phyloP scores from a whole-genome alignment of 176 grass and related monocot genomes.

The Saccharum spontaneum region DNA sequence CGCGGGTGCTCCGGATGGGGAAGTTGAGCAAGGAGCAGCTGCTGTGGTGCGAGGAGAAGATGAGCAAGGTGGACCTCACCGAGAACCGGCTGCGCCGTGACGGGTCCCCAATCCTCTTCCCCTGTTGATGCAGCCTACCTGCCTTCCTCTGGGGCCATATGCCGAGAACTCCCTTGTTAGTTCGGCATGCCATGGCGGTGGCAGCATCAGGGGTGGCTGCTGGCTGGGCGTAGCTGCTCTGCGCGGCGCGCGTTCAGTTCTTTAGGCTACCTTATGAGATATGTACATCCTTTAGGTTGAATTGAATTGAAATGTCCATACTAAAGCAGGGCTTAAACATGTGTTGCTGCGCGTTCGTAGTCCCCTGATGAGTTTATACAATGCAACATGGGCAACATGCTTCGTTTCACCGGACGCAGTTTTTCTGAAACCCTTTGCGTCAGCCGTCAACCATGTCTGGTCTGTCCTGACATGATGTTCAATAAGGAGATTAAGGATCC shows the following conservation, averaged over 20 bases:
- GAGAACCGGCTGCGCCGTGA: slow-evolving; percentile 73
- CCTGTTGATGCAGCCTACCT: slow-evolving; percentile 46
- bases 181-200: not conserved
- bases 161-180: not conserved
- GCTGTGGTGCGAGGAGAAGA: slow-evolving; percentile 99
- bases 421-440: not conserved
- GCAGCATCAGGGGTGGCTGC: slow-evolving; percentile 2
- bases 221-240: slow-evolving; percentile 1
- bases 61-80: slow-evolving; percentile 91
- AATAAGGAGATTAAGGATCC: too few species aligned
- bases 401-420: not conserved
- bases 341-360: slow-evolving; percentile 14
- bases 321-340: slow-evolving; percentile 27
- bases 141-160: not conserved
- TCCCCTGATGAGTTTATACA: not conserved
- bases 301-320: slow-evolving; percentile 28
- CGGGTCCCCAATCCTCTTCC: slow-evolving; percentile 80
- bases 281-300: slow-evolving; percentile 52
- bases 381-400: not conserved
- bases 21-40: slow-evolving; percentile 92
- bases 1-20: slow-evolving; percentile 76
- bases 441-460: not conserved
- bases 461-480: too few species aligned
- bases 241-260: not conserved
- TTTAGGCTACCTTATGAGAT: slow-evolving; percentile 15